Conservation (phyloP, 352 stramenopile species). For the Pythium periplocum region DNA sequence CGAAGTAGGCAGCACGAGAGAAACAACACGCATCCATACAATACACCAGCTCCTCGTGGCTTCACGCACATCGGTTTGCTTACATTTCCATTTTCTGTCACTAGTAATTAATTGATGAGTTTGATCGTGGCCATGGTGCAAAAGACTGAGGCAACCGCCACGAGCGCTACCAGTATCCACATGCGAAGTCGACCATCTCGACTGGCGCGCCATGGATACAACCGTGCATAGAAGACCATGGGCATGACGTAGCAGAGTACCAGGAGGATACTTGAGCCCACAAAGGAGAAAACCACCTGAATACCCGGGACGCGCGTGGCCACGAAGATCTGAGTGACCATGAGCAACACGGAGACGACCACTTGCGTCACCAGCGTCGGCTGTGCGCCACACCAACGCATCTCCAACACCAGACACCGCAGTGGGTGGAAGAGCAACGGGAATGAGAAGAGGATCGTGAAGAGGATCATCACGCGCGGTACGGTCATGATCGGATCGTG, state of each 20-base stretch:
- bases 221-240: constrained; percentile 43
- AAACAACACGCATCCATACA: too few relatives aligned
- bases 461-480: constrained; percentile 53
- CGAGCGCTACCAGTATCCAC: constrained; percentile 19
- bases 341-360: constrained; percentile 17
- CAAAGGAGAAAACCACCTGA: constrained; percentile 69
- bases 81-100: too few relatives aligned
- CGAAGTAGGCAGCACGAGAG: too few relatives aligned
- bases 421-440: constrained; percentile 70
- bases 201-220: constrained; percentile 37
- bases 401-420: constrained; percentile 56
- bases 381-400: constrained; percentile 25
- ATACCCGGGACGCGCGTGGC: constrained; percentile 18
- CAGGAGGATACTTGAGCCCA: constrained; percentile 64
- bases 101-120: constrained; percentile 2
- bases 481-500: constrained; percentile 68
- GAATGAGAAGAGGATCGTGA: constrained; percentile 76
- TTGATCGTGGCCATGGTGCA: constrained; percentile 54
- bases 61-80: too few relatives aligned
- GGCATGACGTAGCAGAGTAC: constrained; percentile 74
- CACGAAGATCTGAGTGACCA: constrained; percentile 16
- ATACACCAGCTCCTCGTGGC: too few relatives aligned
- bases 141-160: constrained; percentile 41
- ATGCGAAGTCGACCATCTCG: constrained; percentile 22
- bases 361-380: constrained; percentile 24